These are phyloP conservation scores for Penicillium cataractarum DNA, from an alignment of 495 filamentous ascomycete species.

Conservation along the genomic window DNA sequence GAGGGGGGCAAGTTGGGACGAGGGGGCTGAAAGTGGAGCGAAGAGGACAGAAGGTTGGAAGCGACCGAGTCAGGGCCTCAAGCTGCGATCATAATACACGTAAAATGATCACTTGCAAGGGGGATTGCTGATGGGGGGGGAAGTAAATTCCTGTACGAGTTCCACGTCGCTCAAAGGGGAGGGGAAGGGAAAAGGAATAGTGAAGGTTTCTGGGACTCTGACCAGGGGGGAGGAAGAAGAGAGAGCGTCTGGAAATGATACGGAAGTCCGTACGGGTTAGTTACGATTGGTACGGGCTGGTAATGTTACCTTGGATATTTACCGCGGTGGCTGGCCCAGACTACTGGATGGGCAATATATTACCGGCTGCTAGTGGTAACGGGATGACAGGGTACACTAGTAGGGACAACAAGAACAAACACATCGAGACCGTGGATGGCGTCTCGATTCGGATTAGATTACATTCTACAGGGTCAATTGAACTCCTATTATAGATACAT, in stretches of 20 bases:
- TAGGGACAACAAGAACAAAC: background rate
- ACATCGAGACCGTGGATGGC: background rate
- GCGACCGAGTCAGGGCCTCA: slow-evolving; percentile 26
- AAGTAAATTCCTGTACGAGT: slow-evolving; percentile 13
- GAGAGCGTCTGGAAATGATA: background rate
- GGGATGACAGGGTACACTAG: background rate
- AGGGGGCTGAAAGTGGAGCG: slow-evolving; percentile 26
- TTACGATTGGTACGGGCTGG: background rate
- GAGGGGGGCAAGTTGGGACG: slow-evolving; percentile 14
- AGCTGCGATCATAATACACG: slow-evolving; percentile 28
- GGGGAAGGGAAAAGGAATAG: slow-evolving; percentile 16
- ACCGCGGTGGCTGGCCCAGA: background rate
- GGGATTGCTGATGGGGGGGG: background rate
- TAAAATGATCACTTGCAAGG: slow-evolving; percentile 12
- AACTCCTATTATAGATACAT: background rate
- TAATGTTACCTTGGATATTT: background rate
- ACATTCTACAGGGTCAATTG: background rate
- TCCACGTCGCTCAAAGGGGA: slow-evolving; percentile 15
- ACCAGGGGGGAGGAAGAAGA: slow-evolving; percentile 22
- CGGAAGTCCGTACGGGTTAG: too few species aligned
- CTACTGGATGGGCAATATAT: background rate
- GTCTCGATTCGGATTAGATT: background rate
- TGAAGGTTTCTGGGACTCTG: slow-evolving; percentile 20
- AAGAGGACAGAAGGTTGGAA: slow-evolving; percentile 20
- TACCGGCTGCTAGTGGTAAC: slow-evolving; percentile 1